Percentiles rank a stretch among this genome's conserved stretches.
Evolutionary conservation across 768 basidiomycete genomes (phyloP).

Genomic region (Podaxis pistillaris): DNA sequence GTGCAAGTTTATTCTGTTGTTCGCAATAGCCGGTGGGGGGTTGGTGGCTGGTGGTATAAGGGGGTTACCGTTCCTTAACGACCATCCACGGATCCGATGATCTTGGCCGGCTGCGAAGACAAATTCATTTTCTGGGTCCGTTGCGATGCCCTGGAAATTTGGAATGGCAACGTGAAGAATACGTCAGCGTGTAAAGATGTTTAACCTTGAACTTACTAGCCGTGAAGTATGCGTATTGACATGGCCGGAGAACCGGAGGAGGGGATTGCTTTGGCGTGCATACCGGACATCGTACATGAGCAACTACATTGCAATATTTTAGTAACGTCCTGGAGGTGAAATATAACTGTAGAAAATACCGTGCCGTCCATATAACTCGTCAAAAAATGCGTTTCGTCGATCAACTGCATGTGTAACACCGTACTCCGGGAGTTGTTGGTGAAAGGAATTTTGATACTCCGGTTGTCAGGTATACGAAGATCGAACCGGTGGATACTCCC

Average conservation of each 20-base stretch:
- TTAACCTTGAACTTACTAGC: constrained; percentile 40
- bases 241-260: constrained; percentile 52
- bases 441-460: constrained; percentile 39
- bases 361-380: constrained; percentile 59
- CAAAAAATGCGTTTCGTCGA: constrained; percentile 53
- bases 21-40: not conserved
- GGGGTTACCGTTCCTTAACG: constrained; percentile 51
- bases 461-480: constrained; percentile 37
- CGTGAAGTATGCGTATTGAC: constrained; percentile 50
- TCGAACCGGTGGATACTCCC: constrained; percentile 61
- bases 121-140: constrained; percentile 55
- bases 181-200: constrained; percentile 2
- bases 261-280: constrained; percentile 32
- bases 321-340: not conserved
- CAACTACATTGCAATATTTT: constrained; percentile 37
- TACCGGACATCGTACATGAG: constrained; percentile 65
- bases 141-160: constrained; percentile 51
- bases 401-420: constrained; percentile 49
- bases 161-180: constrained; percentile 4
- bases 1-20: too few species aligned
- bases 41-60: constrained; percentile 25
- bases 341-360: constrained; percentile 29
- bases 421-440: constrained; percentile 35
- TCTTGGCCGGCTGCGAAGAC: constrained; percentile 74
- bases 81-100: constrained; percentile 64